Conservation (phyloP, 169 alveolate genomes). For the Babesia bigemina region DNA sequence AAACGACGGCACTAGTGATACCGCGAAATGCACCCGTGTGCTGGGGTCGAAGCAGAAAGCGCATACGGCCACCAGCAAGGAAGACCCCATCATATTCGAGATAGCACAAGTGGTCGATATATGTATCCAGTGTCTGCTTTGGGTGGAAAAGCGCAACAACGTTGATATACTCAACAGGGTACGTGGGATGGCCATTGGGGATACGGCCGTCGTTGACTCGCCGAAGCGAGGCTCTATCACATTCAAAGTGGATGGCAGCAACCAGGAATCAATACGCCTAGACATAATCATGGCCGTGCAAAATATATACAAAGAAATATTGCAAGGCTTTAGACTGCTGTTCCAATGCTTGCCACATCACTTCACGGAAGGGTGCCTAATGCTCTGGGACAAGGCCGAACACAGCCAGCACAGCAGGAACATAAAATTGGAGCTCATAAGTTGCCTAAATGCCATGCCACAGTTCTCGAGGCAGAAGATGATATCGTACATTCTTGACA, state of each 20-base stretch:
- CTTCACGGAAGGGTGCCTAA: conserved; percentile 63
- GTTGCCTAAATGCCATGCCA: conserved; percentile 37
- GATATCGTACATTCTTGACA: conserved; percentile 54
- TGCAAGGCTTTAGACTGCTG: conserved; percentile 34
- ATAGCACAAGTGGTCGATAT: conserved; percentile 47
- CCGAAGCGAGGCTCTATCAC: background rate
- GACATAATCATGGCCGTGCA: conserved; percentile 46
- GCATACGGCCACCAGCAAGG: conserved; percentile 5
- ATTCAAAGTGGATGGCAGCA: background rate
- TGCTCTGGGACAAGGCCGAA: conserved; percentile 47
- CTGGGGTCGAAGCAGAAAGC: conserved; percentile 18
- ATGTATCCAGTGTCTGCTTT: conserved; percentile 51
- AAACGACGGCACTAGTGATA: background rate
- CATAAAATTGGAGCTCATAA: conserved; percentile 18
- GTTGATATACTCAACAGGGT: background rate
- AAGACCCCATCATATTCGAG: conserved; percentile 24
- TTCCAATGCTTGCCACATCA: conserved; percentile 61
- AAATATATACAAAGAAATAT: conserved; percentile 44
- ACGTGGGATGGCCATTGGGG: background rate
- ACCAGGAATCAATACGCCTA: conserved; percentile 21
- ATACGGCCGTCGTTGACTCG: background rate
- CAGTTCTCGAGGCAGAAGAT: conserved; percentile 32
- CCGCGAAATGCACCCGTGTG: conserved; percentile 1
- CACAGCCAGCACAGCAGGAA: conserved; percentile 1
- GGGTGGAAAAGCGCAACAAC: conserved; percentile 42